Conservation (phyloP, 164 flowering plant species). For the Chimonanthus praecox region DNA sequence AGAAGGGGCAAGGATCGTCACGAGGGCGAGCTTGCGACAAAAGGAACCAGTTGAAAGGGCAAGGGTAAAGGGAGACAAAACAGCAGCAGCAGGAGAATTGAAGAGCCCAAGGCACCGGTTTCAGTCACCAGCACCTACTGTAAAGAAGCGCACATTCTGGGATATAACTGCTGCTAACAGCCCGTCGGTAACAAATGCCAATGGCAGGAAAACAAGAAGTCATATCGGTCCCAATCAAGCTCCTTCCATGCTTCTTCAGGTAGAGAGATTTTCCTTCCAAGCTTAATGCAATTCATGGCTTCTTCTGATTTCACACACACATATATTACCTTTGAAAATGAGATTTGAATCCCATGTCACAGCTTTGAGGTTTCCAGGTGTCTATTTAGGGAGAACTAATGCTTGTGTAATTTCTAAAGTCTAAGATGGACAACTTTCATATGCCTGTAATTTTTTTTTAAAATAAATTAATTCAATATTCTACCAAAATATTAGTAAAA, state of each 20-base stretch:
- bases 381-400: no score
- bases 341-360: no score
- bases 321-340: no score
- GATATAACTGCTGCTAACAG: constrained; percentile 81
- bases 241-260: constrained; percentile 95
- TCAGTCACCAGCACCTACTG: constrained; percentile 63
- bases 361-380: no score
- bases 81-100: constrained; percentile 35
- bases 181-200: constrained; percentile 55
- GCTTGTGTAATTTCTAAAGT: no score
- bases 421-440: no score
- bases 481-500: no score
- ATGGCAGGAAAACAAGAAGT: constrained; percentile 77
- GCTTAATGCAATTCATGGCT: not conserved
- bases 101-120: constrained; percentile 69
- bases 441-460: no score
- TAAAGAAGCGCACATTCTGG: constrained; percentile 86
- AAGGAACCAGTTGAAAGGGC: constrained; percentile 26
- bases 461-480: no score
- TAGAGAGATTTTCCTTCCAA: constrained; percentile 15
- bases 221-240: constrained; percentile 52
- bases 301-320: not conserved
- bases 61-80: constrained; percentile 7
- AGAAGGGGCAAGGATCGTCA: constrained; percentile 37
- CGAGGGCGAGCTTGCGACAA: constrained; percentile 51